Evolutionary conservation across 2,329 filamentous ascomycete genomes (phyloP), one percentile per base, ranked within the genome.

Genomic region (Metarhizium rileyi): DNA sequence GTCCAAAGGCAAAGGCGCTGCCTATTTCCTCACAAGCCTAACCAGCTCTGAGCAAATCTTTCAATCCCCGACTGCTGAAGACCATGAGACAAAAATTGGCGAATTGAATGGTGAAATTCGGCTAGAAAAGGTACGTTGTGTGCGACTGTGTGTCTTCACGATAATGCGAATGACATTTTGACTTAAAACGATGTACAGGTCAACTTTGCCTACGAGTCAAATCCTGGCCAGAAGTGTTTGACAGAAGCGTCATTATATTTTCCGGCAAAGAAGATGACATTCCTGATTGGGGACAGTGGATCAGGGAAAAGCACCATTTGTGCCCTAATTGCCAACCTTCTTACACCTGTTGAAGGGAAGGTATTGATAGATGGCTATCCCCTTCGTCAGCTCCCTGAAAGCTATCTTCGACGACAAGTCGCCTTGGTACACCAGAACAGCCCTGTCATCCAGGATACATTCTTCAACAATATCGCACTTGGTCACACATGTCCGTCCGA

Each of bases 231-330:
- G 18, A 62, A 66, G 0, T 82, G 84, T 2, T 71, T 96, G 9
- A 66, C 76, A 1, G 68, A 76, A 6, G 77, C 79, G 0, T 82
- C 74, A 0, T 76, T 96, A 53, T 77, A 74, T 55, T 91, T 97
- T 50, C 78, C 82, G 0, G 74, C 84, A 0, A 84, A 86, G 0
- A 74, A 86, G 53, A 81, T 84, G 3, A 88, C 83, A 0, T 96
- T 93, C 59, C 73, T 97, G 2, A 80, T 96, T 46, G 93, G 91
- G 0, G 78, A 77, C 58, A 95, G 89, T 59, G 93, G 93, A 0
- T 95, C 88, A 2, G 91, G 91, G 0, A 97, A 97, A 65, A 95
- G 89, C 57, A 97, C 91, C 0, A 61, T 97, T 1, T 83, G 85
- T 1, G 89, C 88, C 60, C 73, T 97, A 0, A 73, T 97, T 1